Conservation (phyloP, 257 asterid species). For the Solanum etuberosum region DNA sequence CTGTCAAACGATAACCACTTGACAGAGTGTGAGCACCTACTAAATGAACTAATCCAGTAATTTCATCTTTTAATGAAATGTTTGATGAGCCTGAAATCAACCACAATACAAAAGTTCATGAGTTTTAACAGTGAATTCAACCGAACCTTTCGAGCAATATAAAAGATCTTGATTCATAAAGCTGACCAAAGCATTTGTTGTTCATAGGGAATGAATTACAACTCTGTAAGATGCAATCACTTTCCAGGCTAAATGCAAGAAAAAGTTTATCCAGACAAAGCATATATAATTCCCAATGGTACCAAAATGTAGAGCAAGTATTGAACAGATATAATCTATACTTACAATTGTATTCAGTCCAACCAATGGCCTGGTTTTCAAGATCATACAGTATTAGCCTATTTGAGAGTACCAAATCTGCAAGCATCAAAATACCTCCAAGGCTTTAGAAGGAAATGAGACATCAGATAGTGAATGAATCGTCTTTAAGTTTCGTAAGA, state of each 20-base stretch:
- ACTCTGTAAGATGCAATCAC: not conserved
- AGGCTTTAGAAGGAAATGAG: not conserved
- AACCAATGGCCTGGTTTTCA: constrained; percentile 88
- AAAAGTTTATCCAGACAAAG: not conserved
- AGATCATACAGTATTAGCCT: constrained; percentile 89
- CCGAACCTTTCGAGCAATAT: not conserved
- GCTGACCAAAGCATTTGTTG: not conserved
- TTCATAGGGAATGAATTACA: not conserved
- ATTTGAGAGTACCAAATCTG: constrained; percentile 92
- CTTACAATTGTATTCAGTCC: constrained; percentile 99
- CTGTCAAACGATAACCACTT: constrained; percentile 16
- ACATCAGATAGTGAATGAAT: not conserved
- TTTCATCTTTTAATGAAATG: constrained; percentile 81
- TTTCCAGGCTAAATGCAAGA: not conserved
- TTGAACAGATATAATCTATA: not conserved
- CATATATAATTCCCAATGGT: not conserved
- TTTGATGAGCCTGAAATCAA: constrained; percentile 75
- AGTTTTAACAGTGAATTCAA: not conserved
- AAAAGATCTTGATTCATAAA: not conserved
- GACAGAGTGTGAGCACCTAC: constrained; percentile 88
- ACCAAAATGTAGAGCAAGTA: not conserved
- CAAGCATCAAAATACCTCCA: constrained; percentile 10
- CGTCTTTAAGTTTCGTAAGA: not conserved
- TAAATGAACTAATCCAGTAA: constrained; percentile 90
- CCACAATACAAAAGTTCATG: not conserved